These are phyloP conservation scores for Trichoderma asperelloides DNA, from an alignment of 495 filamentous ascomycete species.

Conservation along the genomic window DNA sequence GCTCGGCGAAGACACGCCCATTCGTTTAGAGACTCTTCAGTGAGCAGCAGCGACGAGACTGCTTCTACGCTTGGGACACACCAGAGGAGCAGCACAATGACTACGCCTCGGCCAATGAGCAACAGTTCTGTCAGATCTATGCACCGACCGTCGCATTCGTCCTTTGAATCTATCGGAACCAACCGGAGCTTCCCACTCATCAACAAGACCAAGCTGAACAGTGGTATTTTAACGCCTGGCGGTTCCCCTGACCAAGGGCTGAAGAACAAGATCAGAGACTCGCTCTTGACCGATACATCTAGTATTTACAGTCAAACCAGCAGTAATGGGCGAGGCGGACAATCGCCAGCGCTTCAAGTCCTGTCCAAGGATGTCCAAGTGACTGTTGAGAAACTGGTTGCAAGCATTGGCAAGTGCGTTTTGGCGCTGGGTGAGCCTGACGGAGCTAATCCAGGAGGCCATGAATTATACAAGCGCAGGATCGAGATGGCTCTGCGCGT, in stretches of 20 bases:
- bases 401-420: slow-evolving; percentile 64
- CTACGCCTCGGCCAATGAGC: slow-evolving; percentile 30
- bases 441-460: slow-evolving; percentile 48
- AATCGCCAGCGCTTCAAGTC: slow-evolving; percentile 30
- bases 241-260: slow-evolving; percentile 31
- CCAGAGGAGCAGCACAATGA: slow-evolving; percentile 1
- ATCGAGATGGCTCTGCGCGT: slow-evolving; percentile 65
- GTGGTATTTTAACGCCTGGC: slow-evolving; percentile 31
- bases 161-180: slow-evolving; percentile 39
- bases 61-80: not conserved
- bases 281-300: slow-evolving; percentile 31
- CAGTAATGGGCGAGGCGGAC: slow-evolving; percentile 8
- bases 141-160: slow-evolving; percentile 42
- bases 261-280: slow-evolving; percentile 25
- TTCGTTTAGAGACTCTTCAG: not conserved
- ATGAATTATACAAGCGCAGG: slow-evolving; percentile 47
- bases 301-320: slow-evolving; percentile 20
- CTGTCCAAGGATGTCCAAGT: slow-evolving; percentile 61
- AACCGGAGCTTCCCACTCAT: slow-evolving; percentile 45
- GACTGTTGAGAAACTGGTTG: slow-evolving; percentile 66
- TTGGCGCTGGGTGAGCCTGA: slow-evolving; percentile 54
- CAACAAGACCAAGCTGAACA: slow-evolving; percentile 37
- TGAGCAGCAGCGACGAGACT: not conserved
- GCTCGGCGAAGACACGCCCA: not conserved
- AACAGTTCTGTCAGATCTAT: slow-evolving; percentile 20